These are phyloP conservation scores for Stemphylium beticola DNA, from an alignment of 2,329 filamentous ascomycete genomes.

Conservation along the genomic window DNA sequence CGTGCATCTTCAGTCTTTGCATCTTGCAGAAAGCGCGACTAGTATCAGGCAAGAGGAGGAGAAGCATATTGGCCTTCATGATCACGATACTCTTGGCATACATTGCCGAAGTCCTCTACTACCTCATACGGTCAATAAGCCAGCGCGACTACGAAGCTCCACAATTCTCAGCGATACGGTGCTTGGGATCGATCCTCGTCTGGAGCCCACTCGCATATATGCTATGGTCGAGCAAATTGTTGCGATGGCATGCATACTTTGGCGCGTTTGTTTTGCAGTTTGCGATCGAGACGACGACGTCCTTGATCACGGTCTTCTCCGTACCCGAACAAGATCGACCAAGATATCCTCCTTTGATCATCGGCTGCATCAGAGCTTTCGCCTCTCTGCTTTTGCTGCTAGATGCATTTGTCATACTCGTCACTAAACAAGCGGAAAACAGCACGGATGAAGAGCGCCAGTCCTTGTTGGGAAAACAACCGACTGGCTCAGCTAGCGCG, in stretches of 20 bases:
- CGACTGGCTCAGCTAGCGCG: slow-evolving; percentile 45
- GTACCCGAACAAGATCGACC: slow-evolving; percentile 21
- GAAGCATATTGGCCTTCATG: slow-evolving; percentile 25
- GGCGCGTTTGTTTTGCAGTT: slow-evolving; percentile 43
- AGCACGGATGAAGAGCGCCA: slow-evolving; percentile 64
- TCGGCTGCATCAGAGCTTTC: slow-evolving; percentile 29
- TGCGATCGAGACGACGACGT: slow-evolving; percentile 39
- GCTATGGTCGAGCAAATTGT: slow-evolving; percentile 28
- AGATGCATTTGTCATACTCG: slow-evolving; percentile 37
- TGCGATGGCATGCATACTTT: slow-evolving; percentile 45
- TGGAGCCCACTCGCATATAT: slow-evolving; percentile 37
- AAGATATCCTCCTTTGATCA: slow-evolving; percentile 28
- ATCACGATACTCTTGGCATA: slow-evolving; percentile 30
- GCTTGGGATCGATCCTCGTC: slow-evolving; percentile 43
- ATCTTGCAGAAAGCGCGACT: slow-evolving; percentile 39
- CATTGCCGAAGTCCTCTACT: slow-evolving; percentile 42
- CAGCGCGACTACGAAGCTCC: slow-evolving; percentile 40
- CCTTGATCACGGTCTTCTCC: slow-evolving; percentile 31
- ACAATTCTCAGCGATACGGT: slow-evolving; percentile 42
- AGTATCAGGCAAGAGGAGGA: slow-evolving; percentile 31
- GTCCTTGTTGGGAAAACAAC: slow-evolving; percentile 59
- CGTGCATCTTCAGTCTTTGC: slow-evolving; percentile 35
- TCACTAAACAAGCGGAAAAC: slow-evolving; percentile 38
- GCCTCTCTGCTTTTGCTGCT: slow-evolving; percentile 35
- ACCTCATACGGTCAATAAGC: slow-evolving; percentile 38